Conservation (phyloP, 495 filamentous ascomycete species). For the Aspergillus baeticus region DNA sequence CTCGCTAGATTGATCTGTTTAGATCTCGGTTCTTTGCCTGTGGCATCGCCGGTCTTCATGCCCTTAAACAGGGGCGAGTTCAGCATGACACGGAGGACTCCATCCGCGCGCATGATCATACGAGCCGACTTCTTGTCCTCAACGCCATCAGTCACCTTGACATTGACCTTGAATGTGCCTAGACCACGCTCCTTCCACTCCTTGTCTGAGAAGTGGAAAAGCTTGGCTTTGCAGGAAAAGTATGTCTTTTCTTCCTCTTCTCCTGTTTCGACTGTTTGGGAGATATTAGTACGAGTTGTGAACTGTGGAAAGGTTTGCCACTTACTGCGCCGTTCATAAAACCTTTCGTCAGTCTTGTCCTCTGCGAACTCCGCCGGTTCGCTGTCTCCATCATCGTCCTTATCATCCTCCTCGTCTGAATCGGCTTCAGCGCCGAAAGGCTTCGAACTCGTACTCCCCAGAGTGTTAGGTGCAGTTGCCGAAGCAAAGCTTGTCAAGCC, state of each 20-base stretch:
- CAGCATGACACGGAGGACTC: constrained; percentile 79
- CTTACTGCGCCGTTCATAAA: constrained; percentile 66
- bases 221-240: constrained; percentile 70
- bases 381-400: constrained; percentile 42
- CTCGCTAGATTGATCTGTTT: constrained; percentile 63
- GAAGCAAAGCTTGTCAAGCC: constrained; percentile 68
- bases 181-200: constrained; percentile 87
- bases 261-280: constrained; percentile 63
- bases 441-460: constrained; percentile 57
- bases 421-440: constrained; percentile 72
- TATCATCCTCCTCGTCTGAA: constrained; percentile 51
- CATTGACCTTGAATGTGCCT: constrained; percentile 82
- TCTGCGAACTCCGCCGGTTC: constrained; percentile 51
- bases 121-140: constrained; percentile 56
- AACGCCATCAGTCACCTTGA: constrained; percentile 51
- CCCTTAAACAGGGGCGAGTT: constrained; percentile 74
- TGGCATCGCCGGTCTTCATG: constrained; percentile 64
- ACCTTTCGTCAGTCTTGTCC: constrained; percentile 62
- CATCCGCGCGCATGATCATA: constrained; percentile 85
- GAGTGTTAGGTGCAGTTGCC: constrained; percentile 51
- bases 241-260: constrained; percentile 64
- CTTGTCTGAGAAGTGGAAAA: constrained; percentile 69
- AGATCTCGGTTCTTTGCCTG: constrained; percentile 46
- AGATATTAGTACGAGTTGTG: background rate
- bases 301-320: background rate